Conservation (phyloP, 148 eudicot genomes). For the Spergularia marina region DNA sequence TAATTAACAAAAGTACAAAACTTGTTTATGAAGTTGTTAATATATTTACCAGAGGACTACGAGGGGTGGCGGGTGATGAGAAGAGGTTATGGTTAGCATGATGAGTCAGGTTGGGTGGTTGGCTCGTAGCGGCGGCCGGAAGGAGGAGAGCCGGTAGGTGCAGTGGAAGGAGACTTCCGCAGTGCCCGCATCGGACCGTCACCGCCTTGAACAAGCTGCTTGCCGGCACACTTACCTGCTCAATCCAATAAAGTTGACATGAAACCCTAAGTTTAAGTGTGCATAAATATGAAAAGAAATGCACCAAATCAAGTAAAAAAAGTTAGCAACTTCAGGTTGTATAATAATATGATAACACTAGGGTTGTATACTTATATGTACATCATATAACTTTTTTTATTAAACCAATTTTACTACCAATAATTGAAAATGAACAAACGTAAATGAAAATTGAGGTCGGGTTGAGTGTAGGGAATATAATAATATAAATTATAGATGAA, state of each 20-base stretch:
- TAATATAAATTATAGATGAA: neutral
- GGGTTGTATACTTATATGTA: neutral
- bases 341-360: neutral
- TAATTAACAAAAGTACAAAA: too few relatives aligned
- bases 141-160: slow-evolving; percentile 55
- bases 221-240: slow-evolving; percentile 83
- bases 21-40: too few relatives aligned
- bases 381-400: neutral
- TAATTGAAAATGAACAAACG: too few relatives aligned
- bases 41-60: slow-evolving; percentile 48
- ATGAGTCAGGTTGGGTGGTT: slow-evolving; percentile 40
- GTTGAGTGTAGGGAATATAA: neutral
- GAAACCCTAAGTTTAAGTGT: neutral
- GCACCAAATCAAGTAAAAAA: slow-evolving; percentile 7
- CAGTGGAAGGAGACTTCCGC: slow-evolving; percentile 70
- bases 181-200: slow-evolving; percentile 92
- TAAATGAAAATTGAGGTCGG: too few relatives aligned
- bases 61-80: slow-evolving; percentile 41
- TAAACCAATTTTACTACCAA: too few relatives aligned
- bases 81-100: slow-evolving; percentile 42
- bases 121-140: slow-evolving; percentile 33
- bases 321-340: neutral
- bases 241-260: neutral
- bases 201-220: slow-evolving; percentile 77
- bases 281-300: neutral